A percentile compares a stretch with the other conserved stretches of the same genome.
phyloP scores from a whole-genome alignment of 208 protist genomes.

The Tritrichomonas foetus region DNA sequence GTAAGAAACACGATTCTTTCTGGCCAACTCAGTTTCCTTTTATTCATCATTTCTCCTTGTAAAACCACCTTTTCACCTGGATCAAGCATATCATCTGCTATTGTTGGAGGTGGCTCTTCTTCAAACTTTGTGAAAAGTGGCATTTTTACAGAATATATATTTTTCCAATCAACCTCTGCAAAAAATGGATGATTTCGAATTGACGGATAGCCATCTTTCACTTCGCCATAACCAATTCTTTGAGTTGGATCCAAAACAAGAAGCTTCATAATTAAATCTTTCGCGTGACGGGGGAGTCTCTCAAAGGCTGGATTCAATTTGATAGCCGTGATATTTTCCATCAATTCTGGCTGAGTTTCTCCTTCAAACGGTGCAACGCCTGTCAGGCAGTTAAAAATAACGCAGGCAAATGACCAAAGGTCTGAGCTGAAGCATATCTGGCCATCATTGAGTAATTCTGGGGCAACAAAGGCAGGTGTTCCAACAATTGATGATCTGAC shows the following conservation, averaged over 20 bases:
- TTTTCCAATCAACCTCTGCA: not conserved
- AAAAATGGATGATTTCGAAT: conserved; percentile 10
- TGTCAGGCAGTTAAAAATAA: not conserved
- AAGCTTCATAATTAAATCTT: not conserved
- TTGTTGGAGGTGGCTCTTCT: not conserved
- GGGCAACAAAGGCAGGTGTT: conserved; percentile 1
- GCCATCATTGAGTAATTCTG: not conserved
- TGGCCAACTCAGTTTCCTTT: not conserved
- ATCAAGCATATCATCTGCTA: not conserved
- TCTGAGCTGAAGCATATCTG: not conserved
- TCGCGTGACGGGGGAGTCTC: not conserved
- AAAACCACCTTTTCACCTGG: not conserved
- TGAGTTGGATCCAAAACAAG: not conserved
- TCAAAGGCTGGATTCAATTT: not conserved
- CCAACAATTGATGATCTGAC: not conserved
- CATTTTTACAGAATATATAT: not conserved
- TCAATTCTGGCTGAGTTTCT: not conserved
- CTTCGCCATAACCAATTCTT: not conserved
- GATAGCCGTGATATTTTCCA: not conserved
- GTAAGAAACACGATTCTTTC: not conserved
- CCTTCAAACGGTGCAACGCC: not conserved
- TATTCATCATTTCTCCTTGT: not conserved
- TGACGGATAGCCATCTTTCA: not conserved
- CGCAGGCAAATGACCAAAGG: not conserved
- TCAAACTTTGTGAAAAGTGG: not conserved